Base-by-base conservation (phyloP, 2,329 filamentous ascomycete species). In the Talaromyces sp. region DNA sequence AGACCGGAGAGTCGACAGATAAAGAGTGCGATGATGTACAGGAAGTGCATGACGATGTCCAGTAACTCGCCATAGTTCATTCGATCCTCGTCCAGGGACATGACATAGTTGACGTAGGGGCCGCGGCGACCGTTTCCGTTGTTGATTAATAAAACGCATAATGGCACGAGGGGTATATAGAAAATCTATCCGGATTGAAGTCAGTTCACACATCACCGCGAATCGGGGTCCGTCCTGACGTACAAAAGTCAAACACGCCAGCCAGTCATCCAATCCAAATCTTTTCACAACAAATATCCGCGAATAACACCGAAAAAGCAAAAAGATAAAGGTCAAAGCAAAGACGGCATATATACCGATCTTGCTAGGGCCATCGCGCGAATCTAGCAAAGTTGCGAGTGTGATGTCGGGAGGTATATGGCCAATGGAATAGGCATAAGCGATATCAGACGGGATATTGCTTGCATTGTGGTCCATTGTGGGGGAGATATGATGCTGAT, bases 1-100 rank as follows among this genome's bases (percentile, higher is more conserved):
- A 85, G 74, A 67, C 83, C 83, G 0, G 83, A 85, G 1, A 84
- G 70, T 13, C 83, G 81, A 65, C 83, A 84, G 11, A 83, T 69
- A 29, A 84, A 75, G 1, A 85, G 76, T 1, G 83, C 78, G 0
- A 79, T 80, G 1, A 82, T 84, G 70, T 85, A 85, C 65, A 85
- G 70, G 25, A 85, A 78, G 70, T 85, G 83, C 17, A 83, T 82
- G 40, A 73, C 72, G 58, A 84, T 84, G 69, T 85, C 83, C 65
- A 83, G 73, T 0, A 82, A 70, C 69, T 85, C 80, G 0, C 81
- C 83, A 10, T 73, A 17, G 40, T 80, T 74, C 29, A 49, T 34
- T 10, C 58, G 45, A 22, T 51, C 34, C 19, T 61, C 59, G 31
- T 65, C 45, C 6, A 65, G 25, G 10, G 63, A 60, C 56, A 65